Evolutionary conservation across 805 yeast genomes (phyloP).

Genomic region (Yamadazyma endophytica): DNA sequence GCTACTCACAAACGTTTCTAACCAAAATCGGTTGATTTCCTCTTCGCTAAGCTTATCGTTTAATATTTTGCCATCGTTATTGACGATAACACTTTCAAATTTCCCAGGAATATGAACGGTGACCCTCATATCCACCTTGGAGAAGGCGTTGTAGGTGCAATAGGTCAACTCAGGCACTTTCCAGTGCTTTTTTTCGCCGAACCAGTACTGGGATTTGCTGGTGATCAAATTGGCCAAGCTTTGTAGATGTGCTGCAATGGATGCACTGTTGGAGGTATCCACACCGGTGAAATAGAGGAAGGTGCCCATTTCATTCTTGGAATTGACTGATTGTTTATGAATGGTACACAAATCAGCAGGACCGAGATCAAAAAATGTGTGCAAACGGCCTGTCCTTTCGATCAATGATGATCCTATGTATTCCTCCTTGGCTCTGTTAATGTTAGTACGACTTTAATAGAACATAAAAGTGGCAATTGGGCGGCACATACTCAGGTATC

Average conservation of each 20-base stretch:
- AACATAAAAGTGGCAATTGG: too few species aligned
- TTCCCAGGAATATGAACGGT: slow-evolving; percentile 74
- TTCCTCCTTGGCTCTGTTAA: slow-evolving; percentile 43
- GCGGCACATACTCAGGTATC: slow-evolving; percentile 27
- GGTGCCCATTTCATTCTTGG: slow-evolving; percentile 58
- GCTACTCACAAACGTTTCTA: slow-evolving; percentile 59
- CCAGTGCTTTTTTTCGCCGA: slow-evolving; percentile 68
- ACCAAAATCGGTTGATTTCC: slow-evolving; percentile 53
- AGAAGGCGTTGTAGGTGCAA: slow-evolving; percentile 59
- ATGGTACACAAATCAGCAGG: slow-evolving; percentile 64
- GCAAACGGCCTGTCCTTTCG: slow-evolving; percentile 60
- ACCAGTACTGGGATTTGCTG: slow-evolving; percentile 67
- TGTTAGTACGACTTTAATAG: slow-evolving; percentile 8
- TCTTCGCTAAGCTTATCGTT: slow-evolving; percentile 53
- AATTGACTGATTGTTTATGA: slow-evolving; percentile 37
- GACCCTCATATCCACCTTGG: slow-evolving; percentile 65
- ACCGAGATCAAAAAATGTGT: slow-evolving; percentile 62
- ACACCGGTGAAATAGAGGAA: slow-evolving; percentile 71
- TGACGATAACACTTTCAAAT: slow-evolving; percentile 52
- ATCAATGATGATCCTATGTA: slow-evolving; percentile 54
- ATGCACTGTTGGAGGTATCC: slow-evolving; percentile 71
- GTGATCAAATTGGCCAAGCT: slow-evolving; percentile 60
- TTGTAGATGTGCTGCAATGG: slow-evolving; percentile 73
- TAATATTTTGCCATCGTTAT: slow-evolving; percentile 48
- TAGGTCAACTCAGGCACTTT: slow-evolving; percentile 69